Evolutionary conservation across 2,329 filamentous ascomycete species (phyloP).

Genomic region (Penicillium hesseltinei): DNA sequence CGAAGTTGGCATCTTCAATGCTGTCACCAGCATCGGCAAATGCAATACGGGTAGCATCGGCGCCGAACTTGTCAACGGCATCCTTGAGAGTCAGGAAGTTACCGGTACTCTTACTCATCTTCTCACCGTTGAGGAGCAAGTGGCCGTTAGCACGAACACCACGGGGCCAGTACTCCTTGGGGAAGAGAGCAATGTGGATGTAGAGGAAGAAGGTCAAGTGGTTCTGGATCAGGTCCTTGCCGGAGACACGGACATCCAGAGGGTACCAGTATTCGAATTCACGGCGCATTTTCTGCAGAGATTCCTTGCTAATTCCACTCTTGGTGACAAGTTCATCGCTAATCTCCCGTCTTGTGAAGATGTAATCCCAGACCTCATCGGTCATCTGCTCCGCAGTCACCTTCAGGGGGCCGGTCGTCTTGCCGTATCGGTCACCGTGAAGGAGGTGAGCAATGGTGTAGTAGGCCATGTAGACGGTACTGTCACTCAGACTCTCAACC

Average conservation of each 20-base stretch:
- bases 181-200: constrained; percentile 87
- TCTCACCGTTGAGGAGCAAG: constrained; percentile 90
- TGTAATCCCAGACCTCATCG: constrained; percentile 94
- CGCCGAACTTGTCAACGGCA: constrained; percentile 86
- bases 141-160: constrained; percentile 88
- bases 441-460: constrained; percentile 63
- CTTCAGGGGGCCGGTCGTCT: constrained; percentile 64
- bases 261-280: constrained; percentile 98
- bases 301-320: constrained; percentile 70
- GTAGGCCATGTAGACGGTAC: constrained; percentile 76
- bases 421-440: constrained; percentile 83
- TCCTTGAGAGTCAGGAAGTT: constrained; percentile 94
- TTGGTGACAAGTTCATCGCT: constrained; percentile 62
- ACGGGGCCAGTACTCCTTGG: constrained; percentile 81
- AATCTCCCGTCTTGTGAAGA: constrained; percentile 75
- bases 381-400: constrained; percentile 83
- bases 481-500: constrained; percentile 89
- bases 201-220: constrained; percentile 96
- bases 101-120: constrained; percentile 97
- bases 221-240: constrained; percentile 91
- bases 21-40: constrained; percentile 93
- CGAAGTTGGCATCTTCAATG: constrained; percentile 94
- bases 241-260: constrained; percentile 79
- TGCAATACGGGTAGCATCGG: constrained; percentile 85
- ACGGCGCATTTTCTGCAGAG: constrained; percentile 75